Evolutionary conservation across 2,329 filamentous ascomycete genomes (phyloP).

Genomic region (Fusarium domesticum): DNA sequence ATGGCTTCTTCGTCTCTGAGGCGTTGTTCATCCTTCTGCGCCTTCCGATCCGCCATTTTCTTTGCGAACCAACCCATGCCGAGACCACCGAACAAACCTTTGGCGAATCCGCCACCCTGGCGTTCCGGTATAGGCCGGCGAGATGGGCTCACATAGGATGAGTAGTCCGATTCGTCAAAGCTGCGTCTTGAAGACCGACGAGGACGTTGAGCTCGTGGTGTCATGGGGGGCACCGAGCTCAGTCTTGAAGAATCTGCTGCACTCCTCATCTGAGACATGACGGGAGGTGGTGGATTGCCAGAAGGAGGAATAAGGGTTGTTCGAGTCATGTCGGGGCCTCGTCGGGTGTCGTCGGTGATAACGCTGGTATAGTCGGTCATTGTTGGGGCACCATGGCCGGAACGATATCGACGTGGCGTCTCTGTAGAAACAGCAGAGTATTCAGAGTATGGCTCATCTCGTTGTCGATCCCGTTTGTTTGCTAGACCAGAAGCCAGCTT

Average conservation of each 20-base stretch:
- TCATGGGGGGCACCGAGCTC: conserved; percentile 41
- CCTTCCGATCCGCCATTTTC: conserved; percentile 57
- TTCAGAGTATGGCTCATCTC: conserved; percentile 61
- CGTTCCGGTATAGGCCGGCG: conserved; percentile 47
- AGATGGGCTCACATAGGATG: conserved; percentile 62
- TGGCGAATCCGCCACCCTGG: conserved; percentile 50
- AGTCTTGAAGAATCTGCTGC: conserved; percentile 39
- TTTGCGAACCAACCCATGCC: conserved; percentile 68
- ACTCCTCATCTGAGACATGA: conserved; percentile 46
- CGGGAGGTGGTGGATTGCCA: conserved; percentile 32
- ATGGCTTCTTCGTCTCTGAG: conserved; percentile 49
- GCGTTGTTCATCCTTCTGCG: conserved; percentile 48
- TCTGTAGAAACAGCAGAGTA: conserved; percentile 63
- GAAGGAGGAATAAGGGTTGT: conserved; percentile 49
- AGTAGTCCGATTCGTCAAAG: conserved; percentile 55
- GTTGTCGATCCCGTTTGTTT: conserved; percentile 48
- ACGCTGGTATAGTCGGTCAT: conserved; percentile 37
- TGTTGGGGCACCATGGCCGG: conserved; percentile 38
- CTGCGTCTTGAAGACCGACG: conserved; percentile 44
- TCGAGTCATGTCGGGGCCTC: conserved; percentile 29
- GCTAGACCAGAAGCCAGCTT: conserved; percentile 59
- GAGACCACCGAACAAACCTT: conserved; percentile 58
- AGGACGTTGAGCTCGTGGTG: conserved; percentile 47
- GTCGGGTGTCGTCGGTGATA: conserved; percentile 33
- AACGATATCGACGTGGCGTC: conserved; percentile 51